phyloP scores from a whole-genome alignment of 768 basidiomycete genomes.

The Basidioascus undulatus region DNA sequence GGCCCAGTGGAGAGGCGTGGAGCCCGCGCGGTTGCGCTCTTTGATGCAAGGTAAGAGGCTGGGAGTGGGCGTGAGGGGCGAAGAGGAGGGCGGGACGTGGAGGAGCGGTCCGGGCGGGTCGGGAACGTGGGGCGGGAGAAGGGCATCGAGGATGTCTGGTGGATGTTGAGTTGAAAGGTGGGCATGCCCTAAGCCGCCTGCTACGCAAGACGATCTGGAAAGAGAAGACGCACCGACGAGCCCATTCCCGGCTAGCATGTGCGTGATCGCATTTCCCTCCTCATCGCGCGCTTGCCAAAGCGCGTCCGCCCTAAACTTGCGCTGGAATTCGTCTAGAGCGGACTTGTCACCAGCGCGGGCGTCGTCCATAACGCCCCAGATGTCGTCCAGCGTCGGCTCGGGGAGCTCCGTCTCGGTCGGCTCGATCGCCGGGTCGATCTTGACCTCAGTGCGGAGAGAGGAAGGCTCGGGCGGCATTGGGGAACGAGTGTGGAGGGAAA shows the following conservation, averaged over 20 bases:
- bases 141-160: neutral
- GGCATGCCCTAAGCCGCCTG: neutral
- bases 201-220: neutral
- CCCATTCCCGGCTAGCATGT: slow-evolving; percentile 76
- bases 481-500: too few species aligned
- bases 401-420: too few species aligned
- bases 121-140: neutral
- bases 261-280: slow-evolving; percentile 52
- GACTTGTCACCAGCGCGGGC: slow-evolving; percentile 38
- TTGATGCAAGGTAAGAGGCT: slow-evolving; percentile 35
- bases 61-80: slow-evolving; percentile 27
- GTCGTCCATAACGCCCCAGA: slow-evolving; percentile 65
- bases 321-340: too few species aligned
- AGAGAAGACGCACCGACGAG: slow-evolving; percentile 37
- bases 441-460: too few species aligned
- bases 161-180: neutral
- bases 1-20: slow-evolving; percentile 82
- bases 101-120: neutral
- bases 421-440: too few species aligned
- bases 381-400: slow-evolving; percentile 19
- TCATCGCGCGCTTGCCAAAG: slow-evolving; percentile 38
- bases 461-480: too few species aligned
- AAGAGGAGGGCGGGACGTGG: slow-evolving; percentile 10
- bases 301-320: slow-evolving; percentile 29
- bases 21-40: slow-evolving; percentile 40